A percentile compares a stretch with the other conserved stretches of the same genome.
These are phyloP conservation scores for Isabelozyma gotoi DNA, from an alignment of 805 yeast genomes.

Conservation along the genomic window DNA sequence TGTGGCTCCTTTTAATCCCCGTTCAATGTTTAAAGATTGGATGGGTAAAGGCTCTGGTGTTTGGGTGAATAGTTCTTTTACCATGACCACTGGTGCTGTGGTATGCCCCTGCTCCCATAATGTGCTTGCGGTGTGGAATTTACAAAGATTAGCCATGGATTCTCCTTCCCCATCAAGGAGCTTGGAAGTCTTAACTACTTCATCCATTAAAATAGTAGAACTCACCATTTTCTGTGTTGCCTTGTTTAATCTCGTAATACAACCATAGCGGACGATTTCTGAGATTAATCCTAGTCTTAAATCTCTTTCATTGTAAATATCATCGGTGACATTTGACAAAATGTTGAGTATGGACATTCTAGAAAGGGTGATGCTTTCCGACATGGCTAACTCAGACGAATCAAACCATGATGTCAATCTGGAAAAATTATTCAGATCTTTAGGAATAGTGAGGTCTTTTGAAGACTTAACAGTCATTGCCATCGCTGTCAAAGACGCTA, in stretches of 20 bases:
- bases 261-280: constrained; percentile 45
- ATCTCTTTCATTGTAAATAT: constrained; percentile 1
- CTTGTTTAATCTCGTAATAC: constrained; percentile 31
- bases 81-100: constrained; percentile 53
- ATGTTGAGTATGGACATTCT: constrained; percentile 40
- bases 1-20: constrained; percentile 34
- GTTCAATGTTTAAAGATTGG: constrained; percentile 16
- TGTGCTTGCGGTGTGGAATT: constrained; percentile 55
- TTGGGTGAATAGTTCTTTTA: constrained; percentile 27
- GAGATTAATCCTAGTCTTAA: constrained; percentile 16
- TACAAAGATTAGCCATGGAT: constrained; percentile 21
- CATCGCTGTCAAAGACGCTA: constrained; percentile 26
- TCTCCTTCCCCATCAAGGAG: constrained; percentile 6
- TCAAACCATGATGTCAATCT: constrained; percentile 37
- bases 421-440: constrained; percentile 10
- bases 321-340: constrained; percentile 9
- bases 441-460: constrained; percentile 6
- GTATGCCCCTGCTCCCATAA: constrained; percentile 66
- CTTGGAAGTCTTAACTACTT: constrained; percentile 22
- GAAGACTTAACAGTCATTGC: constrained; percentile 10
- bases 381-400: constrained; percentile 26
- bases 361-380: constrained; percentile 45
- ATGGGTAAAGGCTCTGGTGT: constrained; percentile 13
- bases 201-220: constrained; percentile 45
- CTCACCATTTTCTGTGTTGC: constrained; percentile 53